Conservation (phyloP, 2,329 filamentous ascomycete species). For the Dothideomycetidae sp. region DNA sequence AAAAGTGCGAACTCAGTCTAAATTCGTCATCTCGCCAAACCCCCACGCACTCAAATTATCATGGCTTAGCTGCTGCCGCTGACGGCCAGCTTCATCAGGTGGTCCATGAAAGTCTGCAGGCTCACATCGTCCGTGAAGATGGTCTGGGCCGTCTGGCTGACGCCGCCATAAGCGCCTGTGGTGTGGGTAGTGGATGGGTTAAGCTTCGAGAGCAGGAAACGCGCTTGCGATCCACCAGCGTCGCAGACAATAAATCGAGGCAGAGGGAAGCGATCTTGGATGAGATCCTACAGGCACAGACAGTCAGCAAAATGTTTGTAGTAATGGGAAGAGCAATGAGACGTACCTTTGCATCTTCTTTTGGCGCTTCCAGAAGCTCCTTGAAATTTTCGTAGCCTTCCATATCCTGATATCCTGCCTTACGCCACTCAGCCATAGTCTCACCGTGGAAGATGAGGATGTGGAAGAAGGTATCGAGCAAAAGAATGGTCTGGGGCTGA, state of each 20-base stretch:
- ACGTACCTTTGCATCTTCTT: conserved; percentile 85
- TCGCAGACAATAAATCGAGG: conserved; percentile 98
- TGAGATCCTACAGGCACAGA: conserved; percentile 60
- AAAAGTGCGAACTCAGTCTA: too few relatives aligned
- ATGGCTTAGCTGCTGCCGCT: conserved; percentile 26
- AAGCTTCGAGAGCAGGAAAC: conserved; percentile 91
- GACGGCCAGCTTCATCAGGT: conserved; percentile 72
- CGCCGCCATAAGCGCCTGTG: conserved; percentile 64
- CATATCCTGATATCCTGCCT: conserved; percentile 94
- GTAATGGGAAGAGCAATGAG: neutral
- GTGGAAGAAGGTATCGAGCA: conserved; percentile 98
- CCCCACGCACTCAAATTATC: too few relatives aligned
- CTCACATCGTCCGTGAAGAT: conserved; percentile 99
- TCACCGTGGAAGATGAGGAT: conserved; percentile 98
- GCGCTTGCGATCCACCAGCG: conserved; percentile 92
- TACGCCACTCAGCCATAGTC: conserved; percentile 94
- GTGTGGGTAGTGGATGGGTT: conserved; percentile 97
- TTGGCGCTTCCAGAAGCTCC: conserved; percentile 73
- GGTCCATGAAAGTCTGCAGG: conserved; percentile 97
- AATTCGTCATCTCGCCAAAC: too few relatives aligned
- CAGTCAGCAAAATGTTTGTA: neutral
- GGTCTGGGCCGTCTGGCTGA: conserved; percentile 81
- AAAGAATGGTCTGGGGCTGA: conserved; percentile 79
- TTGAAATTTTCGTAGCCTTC: conserved; percentile 97
- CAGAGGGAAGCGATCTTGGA: conserved; percentile 93